Conservation (phyloP, 129 eudicot genomes). For the Glebionis coronaria region DNA sequence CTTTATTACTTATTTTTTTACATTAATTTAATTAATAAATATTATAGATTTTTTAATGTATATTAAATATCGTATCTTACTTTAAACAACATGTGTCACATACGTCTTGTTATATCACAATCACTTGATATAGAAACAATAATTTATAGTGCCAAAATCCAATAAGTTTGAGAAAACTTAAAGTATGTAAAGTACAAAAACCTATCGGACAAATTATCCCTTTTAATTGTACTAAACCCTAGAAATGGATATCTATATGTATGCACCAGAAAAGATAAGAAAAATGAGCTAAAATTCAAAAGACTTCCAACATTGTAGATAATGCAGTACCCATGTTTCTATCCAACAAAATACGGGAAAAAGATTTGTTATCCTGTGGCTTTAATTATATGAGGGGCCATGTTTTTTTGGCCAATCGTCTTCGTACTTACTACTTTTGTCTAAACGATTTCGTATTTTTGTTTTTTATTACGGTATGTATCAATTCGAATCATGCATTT, state of each 20-base stretch:
- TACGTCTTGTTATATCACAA: too few relatives aligned
- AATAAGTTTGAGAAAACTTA: neutral
- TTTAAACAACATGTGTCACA: too few relatives aligned
- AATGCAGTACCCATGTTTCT: neutral
- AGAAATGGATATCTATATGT: neutral
- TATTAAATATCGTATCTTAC: too few relatives aligned
- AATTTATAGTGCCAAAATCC: too few relatives aligned
- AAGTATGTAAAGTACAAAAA: neutral
- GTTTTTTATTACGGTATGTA: too few relatives aligned
- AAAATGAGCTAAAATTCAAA: neutral
- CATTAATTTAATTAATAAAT: too few relatives aligned
- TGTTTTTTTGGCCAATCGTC: neutral
- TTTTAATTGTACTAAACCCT: conserved; percentile 7
- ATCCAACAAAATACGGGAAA: neutral
- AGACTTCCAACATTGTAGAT: neutral
- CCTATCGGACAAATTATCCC: conserved; percentile 13
- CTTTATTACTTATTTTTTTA: too few relatives aligned
- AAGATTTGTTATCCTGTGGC: neutral
- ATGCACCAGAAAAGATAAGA: neutral
- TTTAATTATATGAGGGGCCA: neutral
- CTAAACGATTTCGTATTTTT: too few relatives aligned
- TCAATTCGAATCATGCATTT: too few relatives aligned
- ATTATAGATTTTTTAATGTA: too few relatives aligned
- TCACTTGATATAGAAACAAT: too few relatives aligned
- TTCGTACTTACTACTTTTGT: neutral